Conservation (phyloP, 1,139 yeast species). For the Wickerhamomyces sp. region DNA sequence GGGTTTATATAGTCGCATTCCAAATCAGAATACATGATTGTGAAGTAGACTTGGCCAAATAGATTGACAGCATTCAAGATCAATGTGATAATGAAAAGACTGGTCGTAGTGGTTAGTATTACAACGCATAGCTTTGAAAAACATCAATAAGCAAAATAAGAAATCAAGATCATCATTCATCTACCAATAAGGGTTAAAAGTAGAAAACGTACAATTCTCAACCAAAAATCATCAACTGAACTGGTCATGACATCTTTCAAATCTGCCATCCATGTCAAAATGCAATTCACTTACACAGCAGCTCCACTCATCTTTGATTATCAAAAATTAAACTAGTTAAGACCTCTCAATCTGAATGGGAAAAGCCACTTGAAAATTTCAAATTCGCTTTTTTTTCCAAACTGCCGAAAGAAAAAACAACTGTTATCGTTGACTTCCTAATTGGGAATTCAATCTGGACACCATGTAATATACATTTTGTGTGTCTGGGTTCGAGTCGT, state of each 20-base stretch:
- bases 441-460: slow-evolving; percentile 5
- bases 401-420: background rate
- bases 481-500: too few species aligned
- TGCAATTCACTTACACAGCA: background rate
- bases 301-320: background rate
- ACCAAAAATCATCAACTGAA: too few species aligned
- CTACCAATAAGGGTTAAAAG: background rate
- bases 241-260: too few species aligned
- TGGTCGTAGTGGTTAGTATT: background rate
- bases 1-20: slow-evolving; percentile 97
- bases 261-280: too few species aligned
- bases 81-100: slow-evolving; percentile 76
- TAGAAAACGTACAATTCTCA: too few species aligned
- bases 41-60: slow-evolving; percentile 87
- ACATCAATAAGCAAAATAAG: too few species aligned
- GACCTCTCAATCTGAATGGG: background rate
- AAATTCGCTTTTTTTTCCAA: background rate
- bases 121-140: too few species aligned
- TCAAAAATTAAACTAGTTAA: too few species aligned
- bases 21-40: slow-evolving; percentile 88
- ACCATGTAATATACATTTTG: too few species aligned
- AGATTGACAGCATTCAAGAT: slow-evolving; percentile 79
- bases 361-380: background rate
- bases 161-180: too few species aligned
- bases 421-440: slow-evolving; percentile 7